These are phyloP conservation scores for Ehretia macrophylla DNA, from an alignment of 257 asterid genomes.

Conservation along the genomic window DNA sequence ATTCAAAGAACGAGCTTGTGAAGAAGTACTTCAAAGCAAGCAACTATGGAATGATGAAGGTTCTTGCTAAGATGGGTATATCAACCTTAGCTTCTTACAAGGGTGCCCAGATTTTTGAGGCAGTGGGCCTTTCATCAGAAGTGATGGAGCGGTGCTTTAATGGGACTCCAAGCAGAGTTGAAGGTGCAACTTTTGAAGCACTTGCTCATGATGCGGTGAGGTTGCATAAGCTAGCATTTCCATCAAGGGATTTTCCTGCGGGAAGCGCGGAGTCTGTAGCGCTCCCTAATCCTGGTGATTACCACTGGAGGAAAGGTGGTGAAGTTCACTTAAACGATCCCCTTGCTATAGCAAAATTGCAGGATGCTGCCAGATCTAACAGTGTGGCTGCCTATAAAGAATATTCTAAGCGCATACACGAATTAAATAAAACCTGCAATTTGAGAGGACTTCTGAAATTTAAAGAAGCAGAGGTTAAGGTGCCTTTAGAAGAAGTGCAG, in stretches of 20 bases:
- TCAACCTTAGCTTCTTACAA: constrained; percentile 98
- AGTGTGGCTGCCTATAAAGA: constrained; percentile 94
- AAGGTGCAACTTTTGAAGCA: constrained; percentile 97
- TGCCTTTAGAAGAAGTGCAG: constrained; percentile 89
- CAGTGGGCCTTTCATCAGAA: constrained; percentile 98
- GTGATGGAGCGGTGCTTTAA: constrained; percentile 88
- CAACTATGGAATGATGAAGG: constrained; percentile 98
- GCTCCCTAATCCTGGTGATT: constrained; percentile 97
- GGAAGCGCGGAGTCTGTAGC: constrained; percentile 98
- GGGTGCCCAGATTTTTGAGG: constrained; percentile 99
- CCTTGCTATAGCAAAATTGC: constrained; percentile 91
- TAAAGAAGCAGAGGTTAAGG: constrained; percentile 50
- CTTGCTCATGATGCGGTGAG: constrained; percentile 80
- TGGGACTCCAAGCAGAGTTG: constrained; percentile 99
- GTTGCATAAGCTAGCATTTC: constrained; percentile 92
- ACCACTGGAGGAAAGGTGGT: constrained; percentile 98
- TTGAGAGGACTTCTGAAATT: constrained; percentile 95
- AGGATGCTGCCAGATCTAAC: constrained; percentile 88
- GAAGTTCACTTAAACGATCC: constrained; percentile 96
- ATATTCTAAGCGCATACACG: constrained; percentile 80
- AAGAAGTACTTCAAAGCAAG: constrained; percentile 79
- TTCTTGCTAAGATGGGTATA: constrained; percentile 98
- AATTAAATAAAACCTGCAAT: constrained; percentile 81
- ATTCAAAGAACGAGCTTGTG: constrained; percentile 79
- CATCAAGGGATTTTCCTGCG: constrained; percentile 71